Evolutionary conservation across 805 yeast species (phyloP), one percentile per base, ranked within the genome.

Genomic region (Myxozyma melibiosi): DNA sequence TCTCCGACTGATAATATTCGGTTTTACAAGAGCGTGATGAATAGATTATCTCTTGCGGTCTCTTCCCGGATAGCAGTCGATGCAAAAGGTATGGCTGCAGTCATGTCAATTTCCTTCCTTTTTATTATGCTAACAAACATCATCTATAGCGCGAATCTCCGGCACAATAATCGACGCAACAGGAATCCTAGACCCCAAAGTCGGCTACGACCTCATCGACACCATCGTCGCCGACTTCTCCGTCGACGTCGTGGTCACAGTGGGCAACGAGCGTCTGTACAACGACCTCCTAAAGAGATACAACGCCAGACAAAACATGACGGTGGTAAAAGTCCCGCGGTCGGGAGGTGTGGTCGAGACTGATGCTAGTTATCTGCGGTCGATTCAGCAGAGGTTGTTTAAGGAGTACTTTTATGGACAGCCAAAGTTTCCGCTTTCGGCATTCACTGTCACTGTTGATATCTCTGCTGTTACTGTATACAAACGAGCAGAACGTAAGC

Each of bases 381-480:
- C 84, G 35, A 52, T 80, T 22, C 98, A 92, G 70, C 89, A 90
- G 66, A 78, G 82, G 40, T 76, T 85, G 4, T 90, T 92, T 52
- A 83, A 84, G 68, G 95, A 91, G 67, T 94, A 94, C 71, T 94
- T 94, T 67, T 90, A 94, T 68, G 99, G 99, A 1, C 80, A 80
- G 4, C 72, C 78, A 18, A 78, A 78, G 43, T 79, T 82, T 3
- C 81, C 84, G 4, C 76, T 94, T 51, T 85, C 95, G 18, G 98
- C 99, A 1, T 91, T 84, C 71, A 87, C 95, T 4, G 81, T 90
- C 1, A 89, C 90, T 22, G 83, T 84, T 2, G 89, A 84, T 66
- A 76, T 80, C 55, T 77, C 79, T 14, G 86, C 83, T 54, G 73
- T 88, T 8, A 73, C 78, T 1, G 82, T 89, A 1, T 85, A 82